A percentile compares a stretch with the other conserved stretches of the same genome.
phyloP scores from a whole-genome alignment of 495 filamentous ascomycete genomes.

The Trichoderma erinaceum region DNA sequence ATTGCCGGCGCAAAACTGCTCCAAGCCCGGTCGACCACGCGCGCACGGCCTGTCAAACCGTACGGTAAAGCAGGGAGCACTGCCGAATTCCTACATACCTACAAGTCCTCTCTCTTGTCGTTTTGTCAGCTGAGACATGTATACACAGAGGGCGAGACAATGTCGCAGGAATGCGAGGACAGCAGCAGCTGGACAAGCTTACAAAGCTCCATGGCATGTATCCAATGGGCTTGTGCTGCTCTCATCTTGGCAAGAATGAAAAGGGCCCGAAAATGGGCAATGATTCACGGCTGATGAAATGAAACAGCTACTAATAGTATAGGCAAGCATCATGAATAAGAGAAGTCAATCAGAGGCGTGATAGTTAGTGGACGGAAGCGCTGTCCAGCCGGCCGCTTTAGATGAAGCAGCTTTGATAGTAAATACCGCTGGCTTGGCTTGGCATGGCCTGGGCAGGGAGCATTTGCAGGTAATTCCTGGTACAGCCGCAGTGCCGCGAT shows the following conservation, averaged over 20 bases:
- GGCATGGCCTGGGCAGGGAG: too few species aligned
- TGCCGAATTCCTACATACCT: not conserved
- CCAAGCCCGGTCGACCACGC: not conserved
- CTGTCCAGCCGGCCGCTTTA: too few species aligned
- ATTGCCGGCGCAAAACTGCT: not conserved
- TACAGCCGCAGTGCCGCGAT: not conserved
- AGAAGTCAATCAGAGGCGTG: not conserved
- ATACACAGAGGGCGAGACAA: too few species aligned
- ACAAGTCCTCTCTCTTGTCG: not conserved
- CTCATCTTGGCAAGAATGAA: too few species aligned
- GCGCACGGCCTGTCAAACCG: not conserved
- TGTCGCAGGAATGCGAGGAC: too few species aligned
- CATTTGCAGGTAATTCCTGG: not conserved
- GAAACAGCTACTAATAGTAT: not conserved
- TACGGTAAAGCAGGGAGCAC: not conserved
- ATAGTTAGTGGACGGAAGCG: not conserved
- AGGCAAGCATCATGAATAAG: slow-evolving; percentile 9
- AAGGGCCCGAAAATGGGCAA: not conserved
- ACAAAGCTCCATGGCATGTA: not conserved
- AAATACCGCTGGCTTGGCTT: too few species aligned
- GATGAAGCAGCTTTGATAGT: too few species aligned
- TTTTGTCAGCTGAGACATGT: not conserved
- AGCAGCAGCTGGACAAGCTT: too few species aligned
- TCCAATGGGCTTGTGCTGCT: not conserved
- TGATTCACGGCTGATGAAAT: not conserved